These are phyloP conservation scores for Colletotrichum costaricense DNA, from an alignment of 2,329 filamentous ascomycete species.

Conservation along the genomic window DNA sequence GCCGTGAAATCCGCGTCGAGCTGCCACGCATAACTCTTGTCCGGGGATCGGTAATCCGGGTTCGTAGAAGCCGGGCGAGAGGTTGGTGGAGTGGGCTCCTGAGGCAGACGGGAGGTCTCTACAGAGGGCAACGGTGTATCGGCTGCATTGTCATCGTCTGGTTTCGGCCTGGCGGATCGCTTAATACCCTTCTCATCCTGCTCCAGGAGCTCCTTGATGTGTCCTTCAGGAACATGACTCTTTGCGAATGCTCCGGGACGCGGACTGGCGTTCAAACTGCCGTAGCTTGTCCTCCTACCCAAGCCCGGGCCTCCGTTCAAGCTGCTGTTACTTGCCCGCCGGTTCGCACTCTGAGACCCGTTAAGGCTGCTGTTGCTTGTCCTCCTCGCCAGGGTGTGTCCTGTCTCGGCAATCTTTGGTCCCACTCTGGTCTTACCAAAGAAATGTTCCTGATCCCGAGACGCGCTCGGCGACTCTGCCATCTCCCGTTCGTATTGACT, in stretches of 20 bases:
- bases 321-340: constrained; percentile 37
- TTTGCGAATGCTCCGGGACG: constrained; percentile 34
- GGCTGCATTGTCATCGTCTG: constrained; percentile 18
- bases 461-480: constrained; percentile 32
- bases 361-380: constrained; percentile 48
- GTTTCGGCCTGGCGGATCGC: constrained; percentile 6
- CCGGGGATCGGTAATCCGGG: constrained; percentile 50
- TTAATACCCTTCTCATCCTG: constrained; percentile 32
- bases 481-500: constrained; percentile 32
- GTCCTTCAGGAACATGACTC: constrained; percentile 36
- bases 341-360: constrained; percentile 29
- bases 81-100: constrained; percentile 34
- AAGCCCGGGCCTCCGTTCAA: constrained; percentile 23
- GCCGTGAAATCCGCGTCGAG: constrained; percentile 69
- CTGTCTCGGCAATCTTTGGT: constrained; percentile 50
- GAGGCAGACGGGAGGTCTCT: constrained; percentile 39
- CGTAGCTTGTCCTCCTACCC: constrained; percentile 35
- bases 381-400: constrained; percentile 46
- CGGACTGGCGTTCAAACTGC: constrained; percentile 34
- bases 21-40: constrained; percentile 67
- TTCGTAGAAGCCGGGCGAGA: constrained; percentile 39
- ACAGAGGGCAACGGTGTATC: constrained; percentile 48
- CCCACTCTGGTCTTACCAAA: constrained; percentile 49
- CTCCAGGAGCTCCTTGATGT: constrained; percentile 39
- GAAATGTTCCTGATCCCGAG: constrained; percentile 44